Percentiles rank a stretch among this genome's conserved stretches.
These are phyloP conservation scores for Hypoxylon sp. DNA, from an alignment of 2,329 filamentous ascomycete species.

Conservation along the genomic window DNA sequence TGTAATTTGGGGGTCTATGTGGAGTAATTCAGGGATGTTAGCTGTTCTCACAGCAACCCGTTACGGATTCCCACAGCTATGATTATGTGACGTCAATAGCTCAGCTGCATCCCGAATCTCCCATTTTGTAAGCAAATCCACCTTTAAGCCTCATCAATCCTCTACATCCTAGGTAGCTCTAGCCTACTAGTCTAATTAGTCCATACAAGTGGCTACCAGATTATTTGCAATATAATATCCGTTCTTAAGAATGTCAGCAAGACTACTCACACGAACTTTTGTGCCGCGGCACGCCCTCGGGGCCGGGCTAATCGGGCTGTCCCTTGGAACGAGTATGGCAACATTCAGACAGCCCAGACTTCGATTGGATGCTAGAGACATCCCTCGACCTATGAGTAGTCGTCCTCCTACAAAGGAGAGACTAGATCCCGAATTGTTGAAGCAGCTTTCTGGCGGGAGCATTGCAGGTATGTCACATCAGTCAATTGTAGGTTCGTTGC, in stretches of 20 bases:
- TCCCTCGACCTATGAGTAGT: constrained; percentile 38
- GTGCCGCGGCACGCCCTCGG: constrained; percentile 51
- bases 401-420: constrained; percentile 34
- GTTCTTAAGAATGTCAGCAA: constrained; percentile 43
- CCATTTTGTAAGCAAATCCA: constrained; percentile 6
- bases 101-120: constrained; percentile 23
- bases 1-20: constrained; percentile 25
- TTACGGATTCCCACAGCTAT: constrained; percentile 4
- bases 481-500: not conserved
- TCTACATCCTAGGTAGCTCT: not conserved
- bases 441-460: constrained; percentile 69
- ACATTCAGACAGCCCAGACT: constrained; percentile 43
- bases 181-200: not conserved
- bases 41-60: not conserved
- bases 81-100: constrained; percentile 40
- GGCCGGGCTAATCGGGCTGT: constrained; percentile 54
- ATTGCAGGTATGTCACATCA: constrained; percentile 61
- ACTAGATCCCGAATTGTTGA: constrained; percentile 58
- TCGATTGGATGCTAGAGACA: constrained; percentile 46
- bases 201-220: not conserved
- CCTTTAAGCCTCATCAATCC: not conserved
- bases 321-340: constrained; percentile 53
- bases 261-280: constrained; percentile 41
- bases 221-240: not conserved
- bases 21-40: constrained; percentile 24